These are phyloP conservation scores for Tricholoma furcatifolium DNA, from an alignment of 768 basidiomycete genomes.

Conservation along the genomic window DNA sequence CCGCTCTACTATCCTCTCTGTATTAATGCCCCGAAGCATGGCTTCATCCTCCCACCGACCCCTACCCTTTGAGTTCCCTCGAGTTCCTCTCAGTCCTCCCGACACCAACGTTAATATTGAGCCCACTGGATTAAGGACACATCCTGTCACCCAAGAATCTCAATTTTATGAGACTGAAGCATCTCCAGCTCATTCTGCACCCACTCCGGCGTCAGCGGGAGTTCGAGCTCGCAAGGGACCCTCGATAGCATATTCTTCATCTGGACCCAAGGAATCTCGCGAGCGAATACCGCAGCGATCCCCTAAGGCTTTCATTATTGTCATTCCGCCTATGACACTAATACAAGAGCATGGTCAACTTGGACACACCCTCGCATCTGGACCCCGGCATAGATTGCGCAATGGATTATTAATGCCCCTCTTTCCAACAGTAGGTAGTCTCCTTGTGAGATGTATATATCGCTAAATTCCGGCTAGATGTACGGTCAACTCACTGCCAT, in stretches of 20 bases:
- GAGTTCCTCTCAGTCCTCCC: slow-evolving; percentile 38
- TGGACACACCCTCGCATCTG: slow-evolving; percentile 55
- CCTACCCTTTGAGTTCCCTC: slow-evolving; percentile 44
- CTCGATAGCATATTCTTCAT: slow-evolving; percentile 54
- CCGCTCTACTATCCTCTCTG: slow-evolving; percentile 6
- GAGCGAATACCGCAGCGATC: slow-evolving; percentile 38
- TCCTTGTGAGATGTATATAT: not conserved
- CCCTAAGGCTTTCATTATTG: slow-evolving; percentile 59
- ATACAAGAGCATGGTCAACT: slow-evolving; percentile 57
- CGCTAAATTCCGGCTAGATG: slow-evolving; percentile 44
- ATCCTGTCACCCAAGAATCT: slow-evolving; percentile 16
- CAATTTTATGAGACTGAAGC: slow-evolving; percentile 5
- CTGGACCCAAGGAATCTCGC: slow-evolving; percentile 42
- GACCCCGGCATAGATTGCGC: slow-evolving; percentile 58
- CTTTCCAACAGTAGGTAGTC: slow-evolving; percentile 57
- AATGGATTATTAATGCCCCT: slow-evolving; percentile 76
- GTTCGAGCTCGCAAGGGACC: slow-evolving; percentile 44
- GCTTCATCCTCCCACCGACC: slow-evolving; percentile 44
- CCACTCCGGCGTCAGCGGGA: slow-evolving; percentile 28
- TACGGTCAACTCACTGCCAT: slow-evolving; percentile 76
- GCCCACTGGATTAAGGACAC: not conserved
- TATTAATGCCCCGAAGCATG: slow-evolving; percentile 42
- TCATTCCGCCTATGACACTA: slow-evolving; percentile 63
- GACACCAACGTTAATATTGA: slow-evolving; percentile 31
- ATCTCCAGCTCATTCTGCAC: slow-evolving; percentile 13